phyloP scores from a whole-genome alignment of 2,329 filamentous ascomycete species.

The Reticulascus tulasneorum region DNA sequence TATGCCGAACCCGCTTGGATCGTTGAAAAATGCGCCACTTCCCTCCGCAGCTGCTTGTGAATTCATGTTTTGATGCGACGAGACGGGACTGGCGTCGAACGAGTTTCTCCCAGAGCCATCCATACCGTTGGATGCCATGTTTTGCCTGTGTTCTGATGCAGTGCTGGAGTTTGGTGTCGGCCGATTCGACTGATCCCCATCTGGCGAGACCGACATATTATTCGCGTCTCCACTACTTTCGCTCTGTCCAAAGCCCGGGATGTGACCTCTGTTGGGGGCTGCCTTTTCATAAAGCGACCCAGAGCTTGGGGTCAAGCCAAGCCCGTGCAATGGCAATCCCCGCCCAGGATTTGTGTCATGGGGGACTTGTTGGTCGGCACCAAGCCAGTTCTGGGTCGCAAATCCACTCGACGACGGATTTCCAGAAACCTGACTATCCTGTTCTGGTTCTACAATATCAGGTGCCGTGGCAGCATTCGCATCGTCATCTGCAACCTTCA shows the following conservation, averaged over 20 bases:
- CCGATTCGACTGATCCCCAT: constrained; percentile 46
- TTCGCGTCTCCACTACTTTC: constrained; percentile 40
- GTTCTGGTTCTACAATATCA: constrained; percentile 34
- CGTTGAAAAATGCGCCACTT: constrained; percentile 35
- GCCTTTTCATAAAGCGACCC: constrained; percentile 27
- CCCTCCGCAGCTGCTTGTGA: constrained; percentile 32
- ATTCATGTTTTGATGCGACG: constrained; percentile 37
- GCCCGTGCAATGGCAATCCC: constrained; percentile 13
- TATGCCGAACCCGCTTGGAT: constrained; percentile 35
- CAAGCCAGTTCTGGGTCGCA: constrained; percentile 31
- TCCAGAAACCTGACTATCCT: constrained; percentile 21
- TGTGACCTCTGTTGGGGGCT: constrained; percentile 17
- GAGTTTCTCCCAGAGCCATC: constrained; percentile 38
- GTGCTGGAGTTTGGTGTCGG: constrained; percentile 58
- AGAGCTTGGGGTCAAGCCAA: constrained; percentile 11
- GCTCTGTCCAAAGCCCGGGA: constrained; percentile 35
- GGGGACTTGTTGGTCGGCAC: constrained; percentile 34
- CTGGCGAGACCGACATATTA: constrained; percentile 45
- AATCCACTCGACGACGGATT: constrained; percentile 21
- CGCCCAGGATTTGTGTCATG: constrained; percentile 3
- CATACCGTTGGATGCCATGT: constrained; percentile 16
- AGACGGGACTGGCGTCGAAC: constrained; percentile 49
- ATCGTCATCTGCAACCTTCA: constrained; percentile 35
- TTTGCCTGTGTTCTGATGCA: constrained; percentile 36
- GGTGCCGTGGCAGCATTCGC: constrained; percentile 34